Evolutionary conservation across 2,329 filamentous ascomycete genomes (phyloP).

Genomic region (Diaporthe citriasiana): DNA sequence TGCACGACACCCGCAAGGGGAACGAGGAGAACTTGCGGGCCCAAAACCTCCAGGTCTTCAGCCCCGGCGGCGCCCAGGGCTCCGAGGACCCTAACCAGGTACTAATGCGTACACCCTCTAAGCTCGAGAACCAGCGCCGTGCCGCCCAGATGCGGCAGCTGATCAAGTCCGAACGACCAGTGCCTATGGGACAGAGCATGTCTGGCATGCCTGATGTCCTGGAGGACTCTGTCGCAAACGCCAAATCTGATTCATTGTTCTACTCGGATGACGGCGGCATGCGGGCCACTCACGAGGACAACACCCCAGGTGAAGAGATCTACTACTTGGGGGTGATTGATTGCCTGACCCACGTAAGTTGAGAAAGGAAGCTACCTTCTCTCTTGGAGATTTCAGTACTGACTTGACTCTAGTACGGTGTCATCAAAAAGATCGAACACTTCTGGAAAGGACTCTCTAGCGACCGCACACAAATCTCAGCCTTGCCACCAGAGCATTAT

Average conservation of each 20-base stretch:
- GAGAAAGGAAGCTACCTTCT: neutral
- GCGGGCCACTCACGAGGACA: conserved; percentile 91
- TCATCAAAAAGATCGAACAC: conserved; percentile 94
- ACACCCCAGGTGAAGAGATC: conserved; percentile 87
- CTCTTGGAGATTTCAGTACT: conserved; percentile 5
- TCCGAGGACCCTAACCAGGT: conserved; percentile 71
- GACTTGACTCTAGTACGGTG: conserved; percentile 77
- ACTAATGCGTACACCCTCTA: conserved; percentile 91
- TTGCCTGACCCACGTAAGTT: conserved; percentile 92
- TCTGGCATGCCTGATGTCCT: conserved; percentile 93
- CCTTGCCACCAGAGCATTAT: conserved; percentile 90
- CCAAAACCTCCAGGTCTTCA: conserved; percentile 94
- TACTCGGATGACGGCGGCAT: conserved; percentile 96
- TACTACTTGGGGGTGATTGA: conserved; percentile 99
- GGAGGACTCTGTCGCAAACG: conserved; percentile 79
- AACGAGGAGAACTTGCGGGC: conserved; percentile 94
- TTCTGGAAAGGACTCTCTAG: conserved; percentile 95
- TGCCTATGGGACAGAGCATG: conserved; percentile 88
- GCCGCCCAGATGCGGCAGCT: conserved; percentile 91
- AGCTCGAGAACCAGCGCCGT: conserved; percentile 91
- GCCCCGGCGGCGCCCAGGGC: conserved; percentile 80
- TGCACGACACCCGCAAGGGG: conserved; percentile 89
- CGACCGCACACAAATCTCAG: conserved; percentile 90
- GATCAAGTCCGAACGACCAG: conserved; percentile 91
- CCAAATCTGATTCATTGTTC: conserved; percentile 81